A percentile compares a stretch with the other conserved stretches of the same genome.
phyloP scores from a whole-genome alignment of 768 basidiomycete species.

The Rhodocollybia butyracea region DNA sequence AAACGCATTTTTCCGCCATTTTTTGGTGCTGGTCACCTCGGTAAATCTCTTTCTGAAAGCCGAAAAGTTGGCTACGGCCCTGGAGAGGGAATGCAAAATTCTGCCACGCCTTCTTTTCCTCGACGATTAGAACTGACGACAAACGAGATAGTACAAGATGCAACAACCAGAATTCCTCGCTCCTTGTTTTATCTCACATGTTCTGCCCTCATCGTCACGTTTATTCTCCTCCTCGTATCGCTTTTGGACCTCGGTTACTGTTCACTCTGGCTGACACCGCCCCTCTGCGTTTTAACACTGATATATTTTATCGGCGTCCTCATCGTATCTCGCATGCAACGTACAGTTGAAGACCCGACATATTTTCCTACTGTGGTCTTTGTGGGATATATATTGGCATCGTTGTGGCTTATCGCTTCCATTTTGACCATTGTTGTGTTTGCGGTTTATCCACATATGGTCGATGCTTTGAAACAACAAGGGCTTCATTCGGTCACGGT shows the following conservation, averaged over 20 bases:
- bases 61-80: no score
- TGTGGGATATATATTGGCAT: slow-evolving; percentile 25
- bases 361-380: slow-evolving; percentile 31
- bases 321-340: slow-evolving; percentile 22
- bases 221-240: slow-evolving; percentile 25
- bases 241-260: slow-evolving; percentile 31
- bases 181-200: slow-evolving; percentile 26
- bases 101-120: slow-evolving; percentile 6
- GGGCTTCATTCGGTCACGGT: slow-evolving; percentile 24
- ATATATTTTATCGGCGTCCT: slow-evolving; percentile 25
- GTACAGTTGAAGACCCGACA: slow-evolving; percentile 22
- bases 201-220: slow-evolving; percentile 21
- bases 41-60: not conserved
- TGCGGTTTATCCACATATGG: slow-evolving; percentile 13
- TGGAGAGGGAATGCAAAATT: slow-evolving; percentile 5
- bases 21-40: slow-evolving; percentile 27
- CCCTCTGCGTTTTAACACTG: slow-evolving; percentile 25
- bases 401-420: slow-evolving; percentile 28
- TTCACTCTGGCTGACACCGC: slow-evolving; percentile 30
- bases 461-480: slow-evolving; percentile 17
- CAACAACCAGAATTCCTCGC: slow-evolving; percentile 20
- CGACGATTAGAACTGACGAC: no score
- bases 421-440: slow-evolving; percentile 25
- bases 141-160: no score
- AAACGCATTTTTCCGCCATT: slow-evolving; percentile 8